Evolutionary conservation across 2,329 filamentous ascomycete species (phyloP).

Genomic region (Neonectria hederae): DNA sequence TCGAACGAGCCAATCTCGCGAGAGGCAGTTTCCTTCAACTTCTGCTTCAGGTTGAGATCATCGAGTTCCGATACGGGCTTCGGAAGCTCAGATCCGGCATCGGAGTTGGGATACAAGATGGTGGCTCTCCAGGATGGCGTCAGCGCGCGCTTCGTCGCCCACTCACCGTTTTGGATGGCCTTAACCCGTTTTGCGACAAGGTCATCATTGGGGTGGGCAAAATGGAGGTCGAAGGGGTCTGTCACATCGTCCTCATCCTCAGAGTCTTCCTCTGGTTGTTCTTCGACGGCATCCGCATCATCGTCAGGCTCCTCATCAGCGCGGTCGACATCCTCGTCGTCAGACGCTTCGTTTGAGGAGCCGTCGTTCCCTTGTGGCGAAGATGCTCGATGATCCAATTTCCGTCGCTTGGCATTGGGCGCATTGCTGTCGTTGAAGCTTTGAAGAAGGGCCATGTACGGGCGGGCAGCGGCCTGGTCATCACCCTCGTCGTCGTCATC

Average conservation of each 20-base stretch:
- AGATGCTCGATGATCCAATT: slow-evolving; percentile 55
- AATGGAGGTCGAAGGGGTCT: slow-evolving; percentile 86
- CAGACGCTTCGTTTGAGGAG: slow-evolving; percentile 20
- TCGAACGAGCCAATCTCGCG: slow-evolving; percentile 67
- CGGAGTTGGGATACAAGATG: slow-evolving; percentile 56
- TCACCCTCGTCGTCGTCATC: slow-evolving; percentile 60
- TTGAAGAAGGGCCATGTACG: slow-evolving; percentile 68
- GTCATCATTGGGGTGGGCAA: slow-evolving; percentile 72
- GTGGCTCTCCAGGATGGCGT: slow-evolving; percentile 60
- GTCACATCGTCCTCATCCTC: slow-evolving; percentile 62
- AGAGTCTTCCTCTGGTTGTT: slow-evolving; percentile 49
- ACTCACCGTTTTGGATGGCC: slow-evolving; percentile 60
- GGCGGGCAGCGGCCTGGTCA: slow-evolving; percentile 55
- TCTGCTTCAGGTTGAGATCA: slow-evolving; percentile 74
- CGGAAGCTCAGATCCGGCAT: slow-evolving; percentile 45
- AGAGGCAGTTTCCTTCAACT: slow-evolving; percentile 65
- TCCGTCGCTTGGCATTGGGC: slow-evolving; percentile 65
- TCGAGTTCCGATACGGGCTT: slow-evolving; percentile 51
- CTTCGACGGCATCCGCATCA: slow-evolving; percentile 47
- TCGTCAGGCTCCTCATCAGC: slow-evolving; percentile 57
- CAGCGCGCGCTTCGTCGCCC: slow-evolving; percentile 59
- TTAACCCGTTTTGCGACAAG: slow-evolving; percentile 64
- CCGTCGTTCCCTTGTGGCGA: slow-evolving; percentile 34
- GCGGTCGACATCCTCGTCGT: slow-evolving; percentile 50
- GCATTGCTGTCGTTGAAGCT: slow-evolving; percentile 60